These are phyloP conservation scores for Picea engelmannii DNA, from an alignment of 83 land plant genomes.

Conservation along the genomic window DNA sequence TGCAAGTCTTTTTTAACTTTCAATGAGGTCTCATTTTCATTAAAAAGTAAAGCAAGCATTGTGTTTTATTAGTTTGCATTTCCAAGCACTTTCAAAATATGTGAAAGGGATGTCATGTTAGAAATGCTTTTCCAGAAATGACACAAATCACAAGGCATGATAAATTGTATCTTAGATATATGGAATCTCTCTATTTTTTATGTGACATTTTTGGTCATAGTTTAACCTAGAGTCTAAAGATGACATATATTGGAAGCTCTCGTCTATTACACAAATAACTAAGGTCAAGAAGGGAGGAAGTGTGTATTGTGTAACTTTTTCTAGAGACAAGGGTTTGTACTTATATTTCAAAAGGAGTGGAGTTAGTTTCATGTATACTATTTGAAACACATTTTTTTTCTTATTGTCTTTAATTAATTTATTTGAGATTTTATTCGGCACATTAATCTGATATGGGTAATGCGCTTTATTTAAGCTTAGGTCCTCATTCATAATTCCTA, in stretches of 20 bases:
- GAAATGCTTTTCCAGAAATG: background rate
- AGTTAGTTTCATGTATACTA: background rate
- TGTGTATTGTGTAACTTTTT: background rate
- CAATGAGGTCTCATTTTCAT: background rate
- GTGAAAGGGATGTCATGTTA: too few species aligned
- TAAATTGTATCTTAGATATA: background rate
- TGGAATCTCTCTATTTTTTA: background rate
- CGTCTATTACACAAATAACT: background rate
- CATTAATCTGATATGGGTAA: too few species aligned
- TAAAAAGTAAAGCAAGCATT: background rate
- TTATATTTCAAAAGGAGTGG: background rate
- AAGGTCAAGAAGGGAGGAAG: background rate
- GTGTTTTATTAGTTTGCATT: background rate
- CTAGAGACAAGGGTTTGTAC: background rate
- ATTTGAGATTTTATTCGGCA: too few species aligned
- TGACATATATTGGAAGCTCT: background rate
- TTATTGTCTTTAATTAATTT: background rate
- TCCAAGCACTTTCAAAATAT: too few species aligned
- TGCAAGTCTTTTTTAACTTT: background rate
- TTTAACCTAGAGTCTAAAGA: background rate
- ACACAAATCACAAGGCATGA: background rate
- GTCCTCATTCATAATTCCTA: too few species aligned
- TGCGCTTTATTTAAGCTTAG: too few species aligned
- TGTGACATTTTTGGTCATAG: background rate
- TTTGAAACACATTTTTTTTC: background rate